Evolutionary conservation across 139 green algal genomes (phyloP).

Genomic region (Desmodesmus armatus): DNA sequence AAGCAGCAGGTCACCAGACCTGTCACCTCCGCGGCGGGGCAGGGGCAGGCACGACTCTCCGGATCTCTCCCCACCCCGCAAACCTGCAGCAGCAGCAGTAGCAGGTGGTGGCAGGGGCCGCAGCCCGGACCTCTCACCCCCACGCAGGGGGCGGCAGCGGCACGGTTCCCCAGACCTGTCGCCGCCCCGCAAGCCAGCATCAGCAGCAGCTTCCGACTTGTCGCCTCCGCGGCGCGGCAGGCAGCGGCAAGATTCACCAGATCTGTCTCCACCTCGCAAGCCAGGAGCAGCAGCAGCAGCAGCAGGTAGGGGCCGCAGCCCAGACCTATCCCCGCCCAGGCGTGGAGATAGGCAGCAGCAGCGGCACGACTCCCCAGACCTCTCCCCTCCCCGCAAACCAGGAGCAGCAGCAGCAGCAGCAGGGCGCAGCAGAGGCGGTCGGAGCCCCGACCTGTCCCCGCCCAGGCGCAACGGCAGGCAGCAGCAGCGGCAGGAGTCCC

Average conservation of each 20-base stretch:
- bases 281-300: constrained; percentile 33
- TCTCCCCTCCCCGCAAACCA: constrained; percentile 27
- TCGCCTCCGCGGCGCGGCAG: constrained; percentile 36
- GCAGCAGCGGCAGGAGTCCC: constrained; percentile 17
- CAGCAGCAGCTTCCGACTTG: constrained; percentile 20
- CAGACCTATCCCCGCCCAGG: constrained; percentile 33
- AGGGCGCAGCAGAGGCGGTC: neutral
- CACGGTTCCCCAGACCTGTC: constrained; percentile 18
- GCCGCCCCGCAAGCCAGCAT: neutral
- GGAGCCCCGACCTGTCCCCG: constrained; percentile 24
- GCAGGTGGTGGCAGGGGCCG: neutral
- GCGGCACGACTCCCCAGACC: constrained; percentile 20
- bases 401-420: constrained; percentile 32
- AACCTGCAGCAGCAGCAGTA: constrained; percentile 36
- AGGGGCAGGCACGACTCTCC: constrained; percentile 9
- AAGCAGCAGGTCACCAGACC: constrained; percentile 30
- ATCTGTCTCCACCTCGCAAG: constrained; percentile 39
- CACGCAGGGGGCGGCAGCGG: constrained; percentile 24
- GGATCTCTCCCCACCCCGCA: constrained; percentile 16
- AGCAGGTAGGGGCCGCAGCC: neutral
- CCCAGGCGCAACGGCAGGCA: constrained; percentile 16
- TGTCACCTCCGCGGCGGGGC: constrained; percentile 33
- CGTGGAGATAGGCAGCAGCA: constrained; percentile 21
- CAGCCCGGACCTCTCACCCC: constrained; percentile 46
- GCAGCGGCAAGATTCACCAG: constrained; percentile 11